Base-by-base conservation (phyloP, 805 yeast genomes). In the Myxozyma melibiosi region DNA sequence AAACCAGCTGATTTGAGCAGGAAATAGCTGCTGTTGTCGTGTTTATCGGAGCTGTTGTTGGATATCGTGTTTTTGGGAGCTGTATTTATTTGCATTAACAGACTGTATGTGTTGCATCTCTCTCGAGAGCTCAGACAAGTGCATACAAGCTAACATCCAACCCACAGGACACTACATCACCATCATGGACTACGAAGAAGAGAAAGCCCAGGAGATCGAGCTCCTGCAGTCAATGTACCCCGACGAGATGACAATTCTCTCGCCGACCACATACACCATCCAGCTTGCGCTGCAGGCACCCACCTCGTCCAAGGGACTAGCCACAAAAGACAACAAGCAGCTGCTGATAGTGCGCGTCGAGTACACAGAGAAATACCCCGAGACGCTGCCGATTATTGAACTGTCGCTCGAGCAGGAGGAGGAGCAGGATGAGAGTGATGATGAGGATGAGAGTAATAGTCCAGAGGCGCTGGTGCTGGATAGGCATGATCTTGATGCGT, bases 161-260 rank as follows among this genome's bases (percentile, higher is more conserved):
- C n/a, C n/a, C n/a, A n/a, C n/a, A n/a, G n/a, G n/a, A n/a, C n/a
- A n/a, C n/a, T n/a, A n/a, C n/a, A n/a, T n/a, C n/a, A n/a, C n/a
- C n/a, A 42, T 27, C 25, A 37, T 88, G 96, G 91, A 87, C 66
- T 81, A 84, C 55, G 68, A 72, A 51, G 96, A 88, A 70, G 97
- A 94, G 68, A 97, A 92, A 70, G 71, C 68, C 28, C 96, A 92
- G 73, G 99, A 92, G 71, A 70, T 94, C 44, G 97, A 91, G 71
- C 90, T 94, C 51, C 79, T 92, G 56, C 85, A 88, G 69, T 85
- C 95, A 16, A 92, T 92, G 53, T 92, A 94, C 70, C 99, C 98
- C 4, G 97, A 92, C 68, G 99, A 92, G 71, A 73, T 89, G 31
- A 73, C 69, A n/a, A 66, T 69, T 8, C 65, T 77, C 34, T 68